Evolutionary conservation across 352 stramenopile genomes (phyloP), one percentile per base, ranked within the genome.

Genomic region (Phytopythium delawarense): DNA sequence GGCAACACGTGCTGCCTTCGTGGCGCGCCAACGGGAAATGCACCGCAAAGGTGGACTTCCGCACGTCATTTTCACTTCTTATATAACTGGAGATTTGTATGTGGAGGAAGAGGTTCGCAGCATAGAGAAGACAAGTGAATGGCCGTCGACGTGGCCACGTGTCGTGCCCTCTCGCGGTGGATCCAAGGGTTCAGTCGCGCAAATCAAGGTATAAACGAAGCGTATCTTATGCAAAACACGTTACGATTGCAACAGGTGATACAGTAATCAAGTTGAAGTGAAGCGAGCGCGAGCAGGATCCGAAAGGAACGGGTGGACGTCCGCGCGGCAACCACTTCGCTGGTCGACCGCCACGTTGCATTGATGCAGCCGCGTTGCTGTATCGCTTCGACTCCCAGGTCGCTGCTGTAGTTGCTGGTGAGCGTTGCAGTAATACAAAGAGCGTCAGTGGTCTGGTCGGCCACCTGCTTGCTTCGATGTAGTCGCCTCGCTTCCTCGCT

Each of bases 161-260:
- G 52, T 59, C 52, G 35, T 59, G 52, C 46, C 45, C n/a, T 11
- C 45, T 58, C 20, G 52, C 25, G 15, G 25, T 34, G 48, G 48
- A 35, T 54, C 28, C 25, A 25, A 5, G 25, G 16, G 45, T 32
- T 32, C n/a, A 52, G 13, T 6, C 28, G 45, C 25, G 16, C 39
- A 45, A n/a, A 45, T 45, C 45, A 7, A 21, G 45, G 45, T 51
- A n/a, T 51, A 1, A 32, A 32, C 3, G 2, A n/a, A 20, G 20
- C 7, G 12, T 52, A 34, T 52, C 21, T 34, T 52, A n/a, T 52
- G 46, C 46, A 52, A 52, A 52, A 52, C 46, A 52, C 21, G 46
- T 21, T 52, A 21, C 12, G 11, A 45, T 45, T 18, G 39, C 39
- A n/a, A 45, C 39, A 25, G 12, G 7, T 48, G 42, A 48, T 48